Conservation (phyloP, 2,329 filamentous ascomycete species). For the Cordyceps cicadae region DNA sequence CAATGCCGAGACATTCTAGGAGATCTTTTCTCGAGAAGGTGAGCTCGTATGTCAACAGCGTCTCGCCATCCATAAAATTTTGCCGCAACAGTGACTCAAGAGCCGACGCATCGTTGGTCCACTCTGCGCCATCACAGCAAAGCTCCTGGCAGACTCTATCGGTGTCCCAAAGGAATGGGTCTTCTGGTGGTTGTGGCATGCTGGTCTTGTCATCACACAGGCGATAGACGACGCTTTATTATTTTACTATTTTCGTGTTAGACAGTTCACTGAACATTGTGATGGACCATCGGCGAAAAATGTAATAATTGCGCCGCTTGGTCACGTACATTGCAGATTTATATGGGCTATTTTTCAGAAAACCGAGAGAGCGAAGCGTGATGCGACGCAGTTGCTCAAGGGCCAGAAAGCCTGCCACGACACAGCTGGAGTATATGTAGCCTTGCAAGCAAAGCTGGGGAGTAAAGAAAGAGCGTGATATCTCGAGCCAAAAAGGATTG, state of each 20-base stretch:
- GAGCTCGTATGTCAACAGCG: conserved; percentile 50
- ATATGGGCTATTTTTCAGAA: neutral
- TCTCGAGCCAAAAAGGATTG: too few species aligned
- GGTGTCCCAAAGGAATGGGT: conserved; percentile 69
- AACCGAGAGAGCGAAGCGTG: neutral
- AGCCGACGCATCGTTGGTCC: conserved; percentile 37
- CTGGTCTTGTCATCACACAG: neutral
- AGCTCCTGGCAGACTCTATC: conserved; percentile 60
- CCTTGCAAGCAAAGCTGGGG: neutral
- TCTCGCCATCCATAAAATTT: conserved; percentile 57
- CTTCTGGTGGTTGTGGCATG: conserved; percentile 29
- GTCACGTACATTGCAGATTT: neutral
- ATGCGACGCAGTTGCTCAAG: neutral
- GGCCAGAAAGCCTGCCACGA: neutral
- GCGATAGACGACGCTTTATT: neutral
- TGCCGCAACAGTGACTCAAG: conserved; percentile 51
- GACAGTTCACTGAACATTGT: neutral
- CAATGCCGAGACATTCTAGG: conserved; percentile 47
- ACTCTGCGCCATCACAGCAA: conserved; percentile 45
- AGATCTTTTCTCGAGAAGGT: conserved; percentile 42
- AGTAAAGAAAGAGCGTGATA: too few species aligned
- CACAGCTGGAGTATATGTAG: neutral
- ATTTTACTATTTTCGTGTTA: neutral
- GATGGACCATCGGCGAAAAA: neutral
- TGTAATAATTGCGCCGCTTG: neutral